Evolutionary conservation across 306 rosid genomes (phyloP).

Genomic region (Begonia masoniana): DNA sequence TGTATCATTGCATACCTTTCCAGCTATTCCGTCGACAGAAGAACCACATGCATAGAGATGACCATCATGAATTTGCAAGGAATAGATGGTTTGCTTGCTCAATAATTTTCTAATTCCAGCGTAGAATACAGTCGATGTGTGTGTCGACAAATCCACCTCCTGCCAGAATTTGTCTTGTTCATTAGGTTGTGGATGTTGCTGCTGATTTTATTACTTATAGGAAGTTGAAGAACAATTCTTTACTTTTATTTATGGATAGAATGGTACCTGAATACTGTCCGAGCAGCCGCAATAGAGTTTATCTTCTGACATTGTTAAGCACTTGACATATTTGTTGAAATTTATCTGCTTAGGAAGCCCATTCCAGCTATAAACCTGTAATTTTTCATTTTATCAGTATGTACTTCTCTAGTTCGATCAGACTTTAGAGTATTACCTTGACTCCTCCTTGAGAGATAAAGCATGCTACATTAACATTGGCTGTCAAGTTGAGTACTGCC

Average conservation of each 20-base stretch:
- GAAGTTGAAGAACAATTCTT: not conserved
- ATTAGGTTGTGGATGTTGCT: not conserved
- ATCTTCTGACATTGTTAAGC: conserved; percentile 56
- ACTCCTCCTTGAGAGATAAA: conserved; percentile 74
- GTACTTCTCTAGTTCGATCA: not conserved
- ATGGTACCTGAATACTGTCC: conserved; percentile 57
- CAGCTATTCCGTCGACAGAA: conserved; percentile 56
- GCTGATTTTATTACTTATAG: not conserved
- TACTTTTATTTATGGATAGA: not conserved
- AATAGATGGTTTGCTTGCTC: conserved; percentile 63
- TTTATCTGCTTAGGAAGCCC: conserved; percentile 56
- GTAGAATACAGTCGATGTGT: conserved; percentile 53
- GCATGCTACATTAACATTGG: conserved; percentile 52
- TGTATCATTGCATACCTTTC: conserved; percentile 39
- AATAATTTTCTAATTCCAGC: conserved; percentile 66
- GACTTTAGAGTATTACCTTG: conserved; percentile 28
- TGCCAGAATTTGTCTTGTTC: conserved; percentile 14
- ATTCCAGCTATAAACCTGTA: conserved; percentile 54
- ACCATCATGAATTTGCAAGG: conserved; percentile 60
- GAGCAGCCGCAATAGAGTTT: conserved; percentile 79
- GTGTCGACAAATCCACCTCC: conserved; percentile 66
- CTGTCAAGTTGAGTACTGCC: conserved; percentile 53
- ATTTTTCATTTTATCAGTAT: not conserved
- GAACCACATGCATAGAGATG: conserved; percentile 60
- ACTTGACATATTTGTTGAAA: conserved; percentile 68